A percentile compares a stretch with the other conserved stretches of the same genome.
phyloP scores from a whole-genome alignment of 495 filamentous ascomycete species.

The Aspergillus heteromorphus region DNA sequence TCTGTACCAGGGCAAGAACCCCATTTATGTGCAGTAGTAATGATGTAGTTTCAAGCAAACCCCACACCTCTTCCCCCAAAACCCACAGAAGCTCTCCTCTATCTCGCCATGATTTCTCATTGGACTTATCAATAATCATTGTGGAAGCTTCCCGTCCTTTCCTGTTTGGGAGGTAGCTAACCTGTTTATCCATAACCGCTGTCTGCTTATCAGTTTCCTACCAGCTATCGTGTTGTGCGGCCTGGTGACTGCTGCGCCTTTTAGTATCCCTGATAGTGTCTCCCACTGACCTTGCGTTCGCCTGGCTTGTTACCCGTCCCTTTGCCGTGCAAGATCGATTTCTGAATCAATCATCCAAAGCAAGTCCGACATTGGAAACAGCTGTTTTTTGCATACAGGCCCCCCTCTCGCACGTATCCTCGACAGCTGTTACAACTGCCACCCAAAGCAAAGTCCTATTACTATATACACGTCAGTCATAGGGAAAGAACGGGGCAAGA shows the following conservation, averaged over 20 bases:
- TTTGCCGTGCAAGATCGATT: neutral
- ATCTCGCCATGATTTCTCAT: neutral
- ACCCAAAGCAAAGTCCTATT: neutral
- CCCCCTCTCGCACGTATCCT: neutral
- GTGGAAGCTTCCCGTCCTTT: neutral
- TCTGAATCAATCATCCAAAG: neutral
- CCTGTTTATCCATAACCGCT: neutral
- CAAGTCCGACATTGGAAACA: neutral
- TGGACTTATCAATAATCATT: constrained; percentile 1
- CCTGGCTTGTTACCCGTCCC: neutral
- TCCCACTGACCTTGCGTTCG: neutral
- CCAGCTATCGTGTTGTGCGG: neutral
- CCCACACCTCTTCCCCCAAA: constrained; percentile 6
- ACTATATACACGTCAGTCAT: too few relatives aligned
- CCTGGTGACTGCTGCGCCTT: neutral
- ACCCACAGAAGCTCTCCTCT: neutral
- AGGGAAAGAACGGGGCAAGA: neutral
- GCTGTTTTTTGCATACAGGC: neutral
- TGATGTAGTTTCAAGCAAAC: neutral
- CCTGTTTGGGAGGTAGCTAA: neutral
- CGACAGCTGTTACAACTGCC: neutral
- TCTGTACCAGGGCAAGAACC: neutral
- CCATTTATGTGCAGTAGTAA: neutral
- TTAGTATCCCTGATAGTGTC: neutral
- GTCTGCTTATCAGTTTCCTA: neutral